Base-by-base conservation (phyloP, 805 yeast species). In the Wickerhamiella azymoides region DNA sequence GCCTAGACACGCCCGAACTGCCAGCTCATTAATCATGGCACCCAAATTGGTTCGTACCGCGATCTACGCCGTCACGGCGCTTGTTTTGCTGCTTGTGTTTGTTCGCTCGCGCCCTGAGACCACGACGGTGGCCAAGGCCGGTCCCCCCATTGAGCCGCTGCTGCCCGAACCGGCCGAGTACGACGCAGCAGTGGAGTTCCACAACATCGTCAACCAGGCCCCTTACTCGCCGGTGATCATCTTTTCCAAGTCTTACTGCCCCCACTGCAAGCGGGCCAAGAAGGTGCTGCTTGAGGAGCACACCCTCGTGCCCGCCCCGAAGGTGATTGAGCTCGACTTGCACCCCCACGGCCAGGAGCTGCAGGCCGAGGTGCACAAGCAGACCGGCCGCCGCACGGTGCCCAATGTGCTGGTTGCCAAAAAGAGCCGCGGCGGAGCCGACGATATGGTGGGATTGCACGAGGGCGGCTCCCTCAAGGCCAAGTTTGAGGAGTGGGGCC, bases 371-470 rank as follows among this genome's bases (percentile, higher is more conserved):
- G 70, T 92, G 44, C 80, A 71, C 14, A 67, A 70, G 43, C 62
- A 71, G 47, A 76, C 94, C 4, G 93, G 92, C 6, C 76, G 96
- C 54, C 65, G 65, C 25, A 89, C 97, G 0, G 98, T 92, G 11
- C 98, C 98, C 21, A 92, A 92, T 59, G 73, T 92, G 17, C 69
- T 84, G 45, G 73, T 89, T 45, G 80, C 78, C 47, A 80, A 82
- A 8, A 61, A 72, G 21, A 79, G 89, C 40, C 72, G 82, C 52
- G 98, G 98, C 35, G 98, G 98, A 2, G 76, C 76, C 36, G 96
- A 85, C 61, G 96, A 88, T 47, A 75, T 92, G 60, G 67, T 62
- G 21, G 69, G 65, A 28, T 64, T 84, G 47, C 86, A 84, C 56
- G 66, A 69, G 17, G 65, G 69, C 1, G 80, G 78, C 26, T 64